Evolutionary conservation across 768 basidiomycete genomes (phyloP).

Genomic region (Hygrophorus russula): DNA sequence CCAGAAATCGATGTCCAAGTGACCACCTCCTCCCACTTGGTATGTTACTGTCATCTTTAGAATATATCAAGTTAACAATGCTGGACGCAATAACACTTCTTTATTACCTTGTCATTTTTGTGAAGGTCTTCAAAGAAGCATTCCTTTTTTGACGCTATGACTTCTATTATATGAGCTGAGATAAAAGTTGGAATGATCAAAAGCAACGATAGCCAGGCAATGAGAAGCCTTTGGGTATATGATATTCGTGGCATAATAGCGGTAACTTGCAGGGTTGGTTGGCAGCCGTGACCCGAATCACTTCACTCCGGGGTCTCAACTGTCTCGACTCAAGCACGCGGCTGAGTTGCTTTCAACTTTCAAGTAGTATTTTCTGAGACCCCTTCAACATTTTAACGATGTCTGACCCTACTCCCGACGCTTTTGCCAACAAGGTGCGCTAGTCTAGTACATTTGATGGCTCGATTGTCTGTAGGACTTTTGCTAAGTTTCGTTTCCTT

Average conservation of each 20-base stretch:
- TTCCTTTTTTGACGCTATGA: slow-evolving; percentile 74
- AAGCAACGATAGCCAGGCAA: slow-evolving; percentile 22
- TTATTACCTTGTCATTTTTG: slow-evolving; percentile 70
- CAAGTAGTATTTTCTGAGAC: neutral
- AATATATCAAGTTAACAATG: neutral
- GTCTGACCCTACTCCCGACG: slow-evolving; percentile 19
- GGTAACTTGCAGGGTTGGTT: neutral
- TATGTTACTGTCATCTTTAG: slow-evolving; percentile 96
- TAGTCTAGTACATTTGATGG: neutral
- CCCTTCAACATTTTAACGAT: slow-evolving; percentile 22
- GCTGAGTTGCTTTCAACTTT: slow-evolving; percentile 5
- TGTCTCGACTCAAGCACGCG: slow-evolving; percentile 1
- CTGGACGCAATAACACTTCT: neutral
- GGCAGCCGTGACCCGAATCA: slow-evolving; percentile 9
- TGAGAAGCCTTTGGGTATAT: slow-evolving; percentile 23
- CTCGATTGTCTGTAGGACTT: slow-evolving; percentile 9
- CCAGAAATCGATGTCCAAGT: slow-evolving; percentile 97
- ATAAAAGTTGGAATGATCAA: slow-evolving; percentile 30
- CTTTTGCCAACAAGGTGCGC: slow-evolving; percentile 8
- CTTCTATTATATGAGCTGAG: slow-evolving; percentile 60
- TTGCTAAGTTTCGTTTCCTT: slow-evolving; percentile 10
- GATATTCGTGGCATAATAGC: slow-evolving; percentile 12
- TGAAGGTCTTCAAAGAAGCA: slow-evolving; percentile 96
- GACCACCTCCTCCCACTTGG: slow-evolving; percentile 95
- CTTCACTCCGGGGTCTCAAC: slow-evolving; percentile 10